Percentiles rank a stretch among this genome's conserved stretches.
Evolutionary conservation across 345 rosid species (phyloP).

Genomic region (Capsella bursapastoris): DNA sequence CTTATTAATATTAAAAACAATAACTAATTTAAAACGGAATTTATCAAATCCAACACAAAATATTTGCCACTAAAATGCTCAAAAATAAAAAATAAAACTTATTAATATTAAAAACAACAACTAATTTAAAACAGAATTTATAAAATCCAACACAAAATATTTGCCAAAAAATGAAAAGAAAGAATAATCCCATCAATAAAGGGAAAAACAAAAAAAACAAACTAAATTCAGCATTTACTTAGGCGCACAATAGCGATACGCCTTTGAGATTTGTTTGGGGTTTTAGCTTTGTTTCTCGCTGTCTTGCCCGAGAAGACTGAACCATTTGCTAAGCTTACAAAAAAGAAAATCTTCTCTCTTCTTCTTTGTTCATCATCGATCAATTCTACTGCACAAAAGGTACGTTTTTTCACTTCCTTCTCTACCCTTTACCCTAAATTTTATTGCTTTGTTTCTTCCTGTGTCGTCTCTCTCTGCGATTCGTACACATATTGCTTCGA

Average conservation of each 20-base stretch:
- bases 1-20: too few species aligned
- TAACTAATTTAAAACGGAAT: too few species aligned
- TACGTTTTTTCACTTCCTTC: slow-evolving; percentile 4
- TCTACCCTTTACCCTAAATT: background rate
- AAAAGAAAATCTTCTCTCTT: background rate
- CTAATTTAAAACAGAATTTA: too few species aligned
- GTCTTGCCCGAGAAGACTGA: slow-evolving; percentile 37
- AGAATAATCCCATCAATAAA: too few species aligned
- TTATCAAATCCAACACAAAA: too few species aligned
- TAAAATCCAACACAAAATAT: background rate
- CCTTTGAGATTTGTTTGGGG: slow-evolving; percentile 14
- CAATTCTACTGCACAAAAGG: slow-evolving; percentile 21
- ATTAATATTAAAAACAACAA: too few species aligned
- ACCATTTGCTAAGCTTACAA: background rate
- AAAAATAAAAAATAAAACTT: too few species aligned
- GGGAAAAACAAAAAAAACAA: background rate
- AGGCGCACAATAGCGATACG: background rate
- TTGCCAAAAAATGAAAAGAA: background rate
- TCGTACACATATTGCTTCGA: slow-evolving; percentile 5
- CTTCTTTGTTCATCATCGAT: slow-evolving; percentile 17
- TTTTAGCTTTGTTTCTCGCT: slow-evolving; percentile 20
- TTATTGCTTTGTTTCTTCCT: background rate
- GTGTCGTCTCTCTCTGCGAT: background rate
- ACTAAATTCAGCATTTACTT: too few species aligned
- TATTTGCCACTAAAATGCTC: too few species aligned